phyloP scores from a whole-genome alignment of 2,329 filamentous ascomycete genomes.

The Pestalotiopsis fici region DNA sequence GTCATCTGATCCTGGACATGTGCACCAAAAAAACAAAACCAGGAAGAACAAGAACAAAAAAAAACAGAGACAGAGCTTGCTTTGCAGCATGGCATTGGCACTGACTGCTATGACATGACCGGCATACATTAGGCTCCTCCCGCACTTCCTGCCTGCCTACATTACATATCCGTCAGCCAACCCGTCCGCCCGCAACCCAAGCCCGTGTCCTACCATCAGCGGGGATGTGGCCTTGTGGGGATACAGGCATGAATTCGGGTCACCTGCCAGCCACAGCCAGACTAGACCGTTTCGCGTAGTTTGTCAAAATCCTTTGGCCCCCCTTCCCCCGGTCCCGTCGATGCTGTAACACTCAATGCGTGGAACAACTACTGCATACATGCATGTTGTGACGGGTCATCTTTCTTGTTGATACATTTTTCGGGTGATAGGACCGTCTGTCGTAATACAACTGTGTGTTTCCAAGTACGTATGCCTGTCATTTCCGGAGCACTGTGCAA shows the following conservation, averaged over 20 bases:
- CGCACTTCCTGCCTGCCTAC: constrained; percentile 1
- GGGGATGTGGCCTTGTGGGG: not conserved
- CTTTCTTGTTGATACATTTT: not conserved
- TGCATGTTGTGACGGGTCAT: not conserved
- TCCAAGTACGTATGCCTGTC: not conserved
- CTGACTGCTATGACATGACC: not conserved
- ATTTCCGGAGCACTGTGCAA: not conserved
- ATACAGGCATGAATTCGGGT: not conserved
- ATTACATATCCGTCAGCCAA: constrained; percentile 4
- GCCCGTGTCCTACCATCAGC: constrained; percentile 1
- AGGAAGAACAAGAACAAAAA: not conserved
- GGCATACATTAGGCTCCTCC: constrained; percentile 7
- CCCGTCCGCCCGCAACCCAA: not conserved
- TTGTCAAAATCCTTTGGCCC: not conserved
- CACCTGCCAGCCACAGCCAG: constrained; percentile 1
- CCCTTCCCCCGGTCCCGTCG: not conserved
- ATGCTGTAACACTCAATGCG: not conserved
- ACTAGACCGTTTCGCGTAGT: not conserved
- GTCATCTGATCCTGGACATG: not conserved
- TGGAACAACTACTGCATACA: not conserved
- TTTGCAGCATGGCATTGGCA: not conserved
- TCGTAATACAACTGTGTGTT: not conserved
- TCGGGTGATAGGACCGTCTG: not conserved
- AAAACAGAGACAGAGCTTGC: not conserved
- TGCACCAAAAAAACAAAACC: not conserved